phyloP scores from a whole-genome alignment of 2,329 filamentous ascomycete genomes.

The Geosmithia morbida region DNA sequence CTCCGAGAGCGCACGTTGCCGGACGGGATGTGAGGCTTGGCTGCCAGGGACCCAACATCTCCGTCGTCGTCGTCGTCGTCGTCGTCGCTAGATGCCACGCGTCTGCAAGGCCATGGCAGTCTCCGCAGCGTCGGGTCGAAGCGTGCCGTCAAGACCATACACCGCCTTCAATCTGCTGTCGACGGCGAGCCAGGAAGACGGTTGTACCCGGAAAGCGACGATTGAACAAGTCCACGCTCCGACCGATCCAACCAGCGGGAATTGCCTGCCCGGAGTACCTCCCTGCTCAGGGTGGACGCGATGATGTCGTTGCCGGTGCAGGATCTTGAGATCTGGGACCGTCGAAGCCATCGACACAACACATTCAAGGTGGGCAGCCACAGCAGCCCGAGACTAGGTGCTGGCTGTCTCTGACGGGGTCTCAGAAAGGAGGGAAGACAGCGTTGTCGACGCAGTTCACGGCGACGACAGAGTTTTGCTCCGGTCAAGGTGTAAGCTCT shows the following conservation, averaged over 20 bases:
- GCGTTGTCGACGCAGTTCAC: constrained; percentile 8
- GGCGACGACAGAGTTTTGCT: constrained; percentile 19
- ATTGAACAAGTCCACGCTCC: constrained; percentile 14
- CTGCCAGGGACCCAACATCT: constrained; percentile 27
- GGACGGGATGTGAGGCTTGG: constrained; percentile 21
- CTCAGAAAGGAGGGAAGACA: constrained; percentile 14
- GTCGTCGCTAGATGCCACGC: constrained; percentile 25
- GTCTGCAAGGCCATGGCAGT: constrained; percentile 20
- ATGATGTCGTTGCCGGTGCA: constrained; percentile 34
- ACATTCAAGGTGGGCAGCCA: constrained; percentile 23
- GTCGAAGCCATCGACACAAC: constrained; percentile 2
- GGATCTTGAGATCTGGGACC: constrained; percentile 16
- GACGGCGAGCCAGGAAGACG: constrained; percentile 30
- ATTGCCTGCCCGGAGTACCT: constrained; percentile 31
- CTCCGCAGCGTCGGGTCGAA: constrained; percentile 25
- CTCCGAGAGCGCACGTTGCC: constrained; percentile 24
- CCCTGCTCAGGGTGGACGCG: constrained; percentile 15
- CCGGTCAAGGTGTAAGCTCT: constrained; percentile 45
- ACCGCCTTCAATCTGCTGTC: constrained; percentile 19
- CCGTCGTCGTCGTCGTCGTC: constrained; percentile 38
- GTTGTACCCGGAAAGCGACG: constrained; percentile 23
- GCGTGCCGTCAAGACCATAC: constrained; percentile 29
- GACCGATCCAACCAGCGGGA: constrained; percentile 28
- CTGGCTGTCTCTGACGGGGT: constrained; percentile 22
- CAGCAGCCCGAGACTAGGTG: constrained; percentile 39